Percentiles rank a stretch among this genome's conserved stretches.
Evolutionary conservation across 1,139 yeast species (phyloP).

Genomic region (Hanseniaspora gamundiae): DNA sequence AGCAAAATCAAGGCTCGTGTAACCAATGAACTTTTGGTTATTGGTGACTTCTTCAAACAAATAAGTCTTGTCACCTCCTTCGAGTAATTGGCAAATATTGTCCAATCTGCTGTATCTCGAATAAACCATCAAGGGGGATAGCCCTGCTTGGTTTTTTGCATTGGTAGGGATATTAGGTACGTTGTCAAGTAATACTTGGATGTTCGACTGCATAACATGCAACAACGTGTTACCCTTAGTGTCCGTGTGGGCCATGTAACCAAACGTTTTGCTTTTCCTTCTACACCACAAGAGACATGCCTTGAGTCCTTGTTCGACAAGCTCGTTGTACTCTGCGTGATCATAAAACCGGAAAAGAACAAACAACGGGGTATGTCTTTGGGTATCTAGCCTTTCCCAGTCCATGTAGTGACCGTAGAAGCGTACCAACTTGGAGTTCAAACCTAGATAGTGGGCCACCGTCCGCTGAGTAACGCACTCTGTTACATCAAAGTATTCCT

Average conservation of each 20-base stretch:
- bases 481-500: slow-evolving; percentile 35
- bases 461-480: slow-evolving; percentile 44
- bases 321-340: slow-evolving; percentile 44
- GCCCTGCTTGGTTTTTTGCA: slow-evolving; percentile 42
- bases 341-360: slow-evolving; percentile 74
- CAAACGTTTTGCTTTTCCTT: slow-evolving; percentile 22
- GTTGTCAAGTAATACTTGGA: slow-evolving; percentile 31
- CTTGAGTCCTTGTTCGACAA: slow-evolving; percentile 38
- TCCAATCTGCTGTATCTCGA: slow-evolving; percentile 58
- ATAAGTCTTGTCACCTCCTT: slow-evolving; percentile 33
- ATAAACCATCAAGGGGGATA: slow-evolving; percentile 62
- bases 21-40: slow-evolving; percentile 23
- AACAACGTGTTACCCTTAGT: slow-evolving; percentile 60
- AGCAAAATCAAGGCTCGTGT: slow-evolving; percentile 42
- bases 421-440: slow-evolving; percentile 41
- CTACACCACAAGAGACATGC: slow-evolving; percentile 35
- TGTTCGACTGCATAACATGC: slow-evolving; percentile 47
- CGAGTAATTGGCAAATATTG: slow-evolving; percentile 35
- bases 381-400: slow-evolving; percentile 61
- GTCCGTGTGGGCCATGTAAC: slow-evolving; percentile 54
- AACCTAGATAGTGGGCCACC: slow-evolving; percentile 65
- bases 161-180: slow-evolving; percentile 43
- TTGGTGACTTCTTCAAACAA: slow-evolving; percentile 34
- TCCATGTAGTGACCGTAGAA: slow-evolving; percentile 45
- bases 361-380: slow-evolving; percentile 71